Base-by-base conservation (phyloP, 768 basidiomycete genomes). In the Russula foetens region DNA sequence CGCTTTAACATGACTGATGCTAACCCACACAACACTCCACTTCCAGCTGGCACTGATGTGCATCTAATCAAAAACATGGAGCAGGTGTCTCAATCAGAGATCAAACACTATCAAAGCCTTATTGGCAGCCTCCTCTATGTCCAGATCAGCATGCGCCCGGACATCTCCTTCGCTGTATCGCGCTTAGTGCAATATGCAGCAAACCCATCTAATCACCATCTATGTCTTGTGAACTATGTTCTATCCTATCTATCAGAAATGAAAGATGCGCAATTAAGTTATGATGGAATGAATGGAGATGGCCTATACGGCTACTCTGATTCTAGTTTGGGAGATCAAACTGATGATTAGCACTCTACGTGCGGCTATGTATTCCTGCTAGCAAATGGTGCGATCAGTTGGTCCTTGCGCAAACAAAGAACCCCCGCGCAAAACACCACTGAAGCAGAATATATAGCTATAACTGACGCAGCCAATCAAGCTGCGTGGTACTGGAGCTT, bases 381-480 rank as follows among this genome's bases (percentile, higher is more conserved):
- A 21, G 67, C 57, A 15, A 71, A 71, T 0, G 75, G 69, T 4
- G 66, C 73, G 4, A 65, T 79, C 15, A 59, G 68, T 7, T 80
- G 79, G 78, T 64, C 62, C 17, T 71, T 72, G 0, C 68, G 70
- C 33, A 71, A 72, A 52, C 80, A 81, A 64, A 33, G 50, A 0
- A 70, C 67, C 3, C 69, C 76, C 7, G 69, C 78, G 0, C 62
- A 71, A 0, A 79, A 73, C 0, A 75, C 71, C 1, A 70, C 68
- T 4, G 74, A 80, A 58, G 75, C 77, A 0, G 77, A 79, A 68
- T 79, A 76, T 60, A 70, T 77, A 21, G 75, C 75, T 0, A 59
- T 67, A 0, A 46, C 68, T 0, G 66, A 75, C 19, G 71, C 71
- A 0, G 59, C 69, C 0, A 68, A 72, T 43, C 68, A 79, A 57